Percentiles rank a stretch among this genome's conserved stretches.
phyloP scores from a whole-genome alignment of 176 grass and related monocot species.

The Avena eriantha region DNA sequence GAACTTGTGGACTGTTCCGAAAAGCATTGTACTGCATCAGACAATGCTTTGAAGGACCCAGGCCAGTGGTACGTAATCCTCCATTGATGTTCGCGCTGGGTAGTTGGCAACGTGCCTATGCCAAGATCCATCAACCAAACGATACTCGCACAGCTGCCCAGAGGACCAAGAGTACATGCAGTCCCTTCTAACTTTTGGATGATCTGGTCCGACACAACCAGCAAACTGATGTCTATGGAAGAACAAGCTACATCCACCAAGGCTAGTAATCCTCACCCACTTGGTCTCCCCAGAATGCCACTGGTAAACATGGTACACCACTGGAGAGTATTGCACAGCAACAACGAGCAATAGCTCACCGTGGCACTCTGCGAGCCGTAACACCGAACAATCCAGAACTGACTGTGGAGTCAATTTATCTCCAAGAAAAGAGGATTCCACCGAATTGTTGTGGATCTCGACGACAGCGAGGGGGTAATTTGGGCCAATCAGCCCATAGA shows the following conservation, averaged over 20 bases:
- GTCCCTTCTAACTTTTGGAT: background rate
- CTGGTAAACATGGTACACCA: background rate
- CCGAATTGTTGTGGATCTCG: background rate
- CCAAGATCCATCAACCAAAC: background rate
- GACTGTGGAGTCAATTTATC: background rate
- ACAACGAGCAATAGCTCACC: background rate
- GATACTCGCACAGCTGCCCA: background rate
- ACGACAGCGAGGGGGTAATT: conserved; percentile 30
- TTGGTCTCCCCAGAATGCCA: background rate
- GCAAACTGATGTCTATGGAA: background rate
- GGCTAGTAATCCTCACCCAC: background rate
- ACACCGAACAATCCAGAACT: background rate
- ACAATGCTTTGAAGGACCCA: conserved; percentile 3
- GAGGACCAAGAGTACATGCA: background rate
- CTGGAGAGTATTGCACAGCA: background rate
- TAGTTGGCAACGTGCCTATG: background rate
- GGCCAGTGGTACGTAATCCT: background rate
- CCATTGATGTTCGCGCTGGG: background rate
- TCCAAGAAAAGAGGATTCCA: conserved; percentile 36
- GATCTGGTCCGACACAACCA: background rate
- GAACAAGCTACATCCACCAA: background rate
- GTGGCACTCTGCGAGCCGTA: conserved; percentile 31
- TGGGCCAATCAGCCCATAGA: conserved; percentile 52
- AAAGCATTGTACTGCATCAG: background rate
- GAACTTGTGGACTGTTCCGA: background rate